Conservation (phyloP, 23 red algal genomes). For the Rhodosorus marinus region DNA sequence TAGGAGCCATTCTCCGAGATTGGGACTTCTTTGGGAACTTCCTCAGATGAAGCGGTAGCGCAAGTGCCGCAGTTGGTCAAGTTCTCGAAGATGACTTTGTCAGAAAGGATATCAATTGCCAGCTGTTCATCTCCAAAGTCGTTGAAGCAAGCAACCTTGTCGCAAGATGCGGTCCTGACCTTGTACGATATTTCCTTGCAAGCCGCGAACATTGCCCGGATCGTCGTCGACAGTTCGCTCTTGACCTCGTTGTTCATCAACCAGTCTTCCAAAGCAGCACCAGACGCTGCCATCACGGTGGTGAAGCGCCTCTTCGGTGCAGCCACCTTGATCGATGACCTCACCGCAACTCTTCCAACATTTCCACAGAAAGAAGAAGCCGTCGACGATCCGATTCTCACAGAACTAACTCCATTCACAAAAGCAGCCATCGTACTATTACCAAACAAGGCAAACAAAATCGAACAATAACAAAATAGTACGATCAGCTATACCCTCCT, state of each 20-base stretch:
- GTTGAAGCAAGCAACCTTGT: constrained; percentile 93
- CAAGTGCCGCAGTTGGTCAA: constrained; percentile 43
- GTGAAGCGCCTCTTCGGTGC: too few relatives aligned
- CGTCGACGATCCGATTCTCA: too few relatives aligned
- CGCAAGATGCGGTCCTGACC: constrained; percentile 92
- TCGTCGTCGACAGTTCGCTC: constrained; percentile 41
- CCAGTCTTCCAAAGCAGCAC: constrained; percentile 77
- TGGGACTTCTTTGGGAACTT: constrained; percentile 57
- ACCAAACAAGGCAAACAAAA: too few relatives aligned
- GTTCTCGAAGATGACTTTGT: constrained; percentile 88
- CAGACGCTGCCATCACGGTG: too few relatives aligned
- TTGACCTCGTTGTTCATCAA: constrained; percentile 16
- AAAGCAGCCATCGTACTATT: too few relatives aligned
- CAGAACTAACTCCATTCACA: too few relatives aligned
- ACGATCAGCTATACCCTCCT: too few relatives aligned
- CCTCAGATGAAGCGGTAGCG: constrained; percentile 73
- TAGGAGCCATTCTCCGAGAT: constrained; percentile 43
- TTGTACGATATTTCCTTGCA: constrained; percentile 99
- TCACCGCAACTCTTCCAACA: too few relatives aligned
- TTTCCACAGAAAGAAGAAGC: too few relatives aligned
- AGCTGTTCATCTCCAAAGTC: constrained; percentile 99
- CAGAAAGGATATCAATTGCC: constrained; percentile 87
- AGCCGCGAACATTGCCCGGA: constrained; percentile 60
- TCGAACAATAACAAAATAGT: too few relatives aligned
- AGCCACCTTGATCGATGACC: too few relatives aligned